A percentile compares a stretch with the other conserved stretches of the same genome.
Evolutionary conservation across 2,329 filamentous ascomycete species (phyloP).

Genomic region (Colletotrichum liaoningense): DNA sequence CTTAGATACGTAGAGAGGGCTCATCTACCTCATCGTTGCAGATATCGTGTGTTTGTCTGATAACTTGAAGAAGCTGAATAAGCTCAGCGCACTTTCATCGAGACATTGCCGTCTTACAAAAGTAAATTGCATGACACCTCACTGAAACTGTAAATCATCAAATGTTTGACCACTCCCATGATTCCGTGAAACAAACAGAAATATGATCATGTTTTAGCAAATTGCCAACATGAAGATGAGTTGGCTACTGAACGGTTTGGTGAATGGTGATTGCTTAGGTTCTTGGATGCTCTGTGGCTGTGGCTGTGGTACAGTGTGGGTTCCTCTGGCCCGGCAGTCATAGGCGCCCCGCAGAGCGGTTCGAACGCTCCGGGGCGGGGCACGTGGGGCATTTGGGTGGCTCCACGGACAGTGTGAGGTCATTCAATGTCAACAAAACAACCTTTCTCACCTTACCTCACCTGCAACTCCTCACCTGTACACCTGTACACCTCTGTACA

Average conservation of each 20-base stretch:
- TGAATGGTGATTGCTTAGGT: too few relatives aligned
- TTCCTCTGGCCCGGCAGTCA: neutral
- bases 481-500: neutral
- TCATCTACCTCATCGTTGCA: neutral
- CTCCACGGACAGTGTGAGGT: conserved; percentile 25
- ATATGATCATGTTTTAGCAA: neutral
- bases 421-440: conserved; percentile 19
- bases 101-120: neutral
- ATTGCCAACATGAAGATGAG: neutral
- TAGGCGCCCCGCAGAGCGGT: neutral
- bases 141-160: neutral
- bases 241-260: too few relatives aligned
- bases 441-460: neutral
- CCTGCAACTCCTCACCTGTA: neutral
- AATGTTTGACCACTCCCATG: neutral
- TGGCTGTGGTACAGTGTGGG: neutral
- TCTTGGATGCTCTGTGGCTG: too few relatives aligned
- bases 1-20: neutral
- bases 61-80: neutral
- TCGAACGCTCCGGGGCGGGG: neutral
- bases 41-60: neutral
- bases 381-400: conserved; percentile 4
- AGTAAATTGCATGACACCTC: neutral
- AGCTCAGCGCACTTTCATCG: neutral
- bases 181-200: neutral